Base-by-base conservation (phyloP, 1,139 yeast genomes). In the Scheffersomyces cryptocercus region DNA sequence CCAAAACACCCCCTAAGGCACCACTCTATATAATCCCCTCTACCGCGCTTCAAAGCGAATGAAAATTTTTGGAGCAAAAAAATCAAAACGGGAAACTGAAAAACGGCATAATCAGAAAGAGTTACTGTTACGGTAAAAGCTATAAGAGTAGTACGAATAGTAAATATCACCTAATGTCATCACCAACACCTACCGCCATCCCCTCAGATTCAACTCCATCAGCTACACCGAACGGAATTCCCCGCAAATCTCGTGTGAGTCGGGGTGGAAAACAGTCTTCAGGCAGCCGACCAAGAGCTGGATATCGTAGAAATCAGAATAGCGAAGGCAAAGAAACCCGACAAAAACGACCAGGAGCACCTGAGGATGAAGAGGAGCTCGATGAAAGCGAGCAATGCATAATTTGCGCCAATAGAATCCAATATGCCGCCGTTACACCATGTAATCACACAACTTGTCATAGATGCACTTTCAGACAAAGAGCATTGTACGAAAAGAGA, bases 371-470 rank as follows among this genome's bases (percentile, higher is more conserved):
- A 5, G 68, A 62, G 12, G 65, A 62, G 12, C 46, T 40, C 1
- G 62, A 58, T 26, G 81, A 77, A 26, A 55, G 53, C 15, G 60
- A 67, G 20, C 64, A 71, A 26, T 91, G 98, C 70, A 66, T 90
- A 33, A 88, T 93, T 45, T 93, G 99, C 69, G 95, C 98, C 1
- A 85, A 88, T 39, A 71, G 68, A 36, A 74, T 90, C 35, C 56
- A 54, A 16, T 79, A 76, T 56, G 82, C 83, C 2, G 88, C 96
- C 0, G 63, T 86, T 12, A 80, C 93, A 2, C 88, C 91, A 1
- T 93, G 99, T 65, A 84, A 84, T 54, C 98, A 93, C 61, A 76
- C 75, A 20, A 83, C 91, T 0, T 93, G 99, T 63, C 90, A 89
- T 60, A 68, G 66, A 43, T 93, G 99, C 69, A 75, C 90, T 0